A percentile compares a stretch with the other conserved stretches of the same genome.
phyloP scores from a whole-genome alignment of 208 protist genomes.

The Wallacemonas sp. region DNA sequence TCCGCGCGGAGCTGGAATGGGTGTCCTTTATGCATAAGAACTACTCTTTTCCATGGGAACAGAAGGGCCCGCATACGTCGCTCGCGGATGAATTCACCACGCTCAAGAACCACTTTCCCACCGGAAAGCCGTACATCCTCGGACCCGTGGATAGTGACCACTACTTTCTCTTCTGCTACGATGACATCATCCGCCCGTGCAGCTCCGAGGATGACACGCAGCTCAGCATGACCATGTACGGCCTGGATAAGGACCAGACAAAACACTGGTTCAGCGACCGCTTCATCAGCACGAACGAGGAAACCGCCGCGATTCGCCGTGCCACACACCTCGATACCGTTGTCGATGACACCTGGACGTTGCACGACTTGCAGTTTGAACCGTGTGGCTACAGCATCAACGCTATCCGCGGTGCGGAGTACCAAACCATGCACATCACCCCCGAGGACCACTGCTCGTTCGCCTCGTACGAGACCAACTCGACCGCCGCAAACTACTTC shows the following conservation, averaged over 20 bases:
- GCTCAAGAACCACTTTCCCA: conserved; percentile 80
- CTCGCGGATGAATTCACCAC: conserved; percentile 77
- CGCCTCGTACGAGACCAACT: conserved; percentile 95
- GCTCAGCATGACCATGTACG: conserved; percentile 92
- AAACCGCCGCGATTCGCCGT: conserved; percentile 67
- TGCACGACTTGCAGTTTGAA: conserved; percentile 92
- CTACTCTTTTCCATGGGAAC: conserved; percentile 90
- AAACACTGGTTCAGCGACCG: conserved; percentile 81
- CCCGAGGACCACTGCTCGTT: conserved; percentile 93
- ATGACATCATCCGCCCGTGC: conserved; percentile 79
- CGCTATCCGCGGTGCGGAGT: conserved; percentile 79
- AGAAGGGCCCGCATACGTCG: conserved; percentile 83
- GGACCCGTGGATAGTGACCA: conserved; percentile 90
- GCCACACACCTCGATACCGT: conserved; percentile 71
- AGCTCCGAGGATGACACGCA: conserved; percentile 72
- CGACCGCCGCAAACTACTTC: conserved; percentile 52
- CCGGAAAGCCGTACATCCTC: conserved; percentile 86
- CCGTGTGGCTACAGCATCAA: conserved; percentile 96
- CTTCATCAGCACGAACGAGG: conserved; percentile 58
- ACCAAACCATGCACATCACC: conserved; percentile 96
- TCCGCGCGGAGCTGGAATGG: conserved; percentile 85
- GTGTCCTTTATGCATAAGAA: conserved; percentile 94
- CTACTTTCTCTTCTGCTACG: conserved; percentile 92
- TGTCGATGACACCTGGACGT: conserved; percentile 65
- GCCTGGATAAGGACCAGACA: conserved; percentile 73